Base-by-base conservation (phyloP, 2,329 filamentous ascomycete genomes). In the Pseudogymnoascus pannorum region DNA sequence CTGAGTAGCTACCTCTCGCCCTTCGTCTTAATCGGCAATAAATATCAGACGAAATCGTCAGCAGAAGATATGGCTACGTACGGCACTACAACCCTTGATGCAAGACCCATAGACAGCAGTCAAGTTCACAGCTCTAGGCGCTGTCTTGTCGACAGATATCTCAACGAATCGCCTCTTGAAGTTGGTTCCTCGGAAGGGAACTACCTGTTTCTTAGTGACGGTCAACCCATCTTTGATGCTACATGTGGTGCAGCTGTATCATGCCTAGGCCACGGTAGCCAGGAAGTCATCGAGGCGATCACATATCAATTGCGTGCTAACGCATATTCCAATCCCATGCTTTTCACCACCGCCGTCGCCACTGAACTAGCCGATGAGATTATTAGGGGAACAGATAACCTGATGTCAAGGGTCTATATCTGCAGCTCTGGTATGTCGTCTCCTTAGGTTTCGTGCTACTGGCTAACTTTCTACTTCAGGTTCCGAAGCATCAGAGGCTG, bases 211-310 rank as follows among this genome's bases (percentile, higher is more conserved):
- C 67, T 70, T 4, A 61, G 63, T 14, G 68, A 72, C 58, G 86
- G 86, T 1, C 78, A 81, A 29, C 76, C 75, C 29, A 81, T 94
- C 44, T 80, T 92, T 11, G 90, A 94, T 71, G 87, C 84, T 1
- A 88, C 86, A 18, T 83, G 87, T 31, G 90, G 90, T 16, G 87
- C 89, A 3, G 88, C 86, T 22, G 89, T 92, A 2, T 79, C 85
- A 8, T 87, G 85, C 68, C 75, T 93, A 11, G 90, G 89, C 6
- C 86, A 91, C 67, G 84, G 82, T 31, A 80, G 87, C 59, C 68
- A 77, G 44, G 77, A 85, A 57, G 82, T 92, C 14, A 76, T 77
- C 11, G 74, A 80, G 2, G 87, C 86, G 0, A 79, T 90, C 44
- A 72, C 76, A 4, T 68, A 77, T 14, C 87, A 91, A 66, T 76